Evolutionary conservation across 2,329 filamentous ascomycete species (phyloP).

Genomic region (Pyricularia sp.): DNA sequence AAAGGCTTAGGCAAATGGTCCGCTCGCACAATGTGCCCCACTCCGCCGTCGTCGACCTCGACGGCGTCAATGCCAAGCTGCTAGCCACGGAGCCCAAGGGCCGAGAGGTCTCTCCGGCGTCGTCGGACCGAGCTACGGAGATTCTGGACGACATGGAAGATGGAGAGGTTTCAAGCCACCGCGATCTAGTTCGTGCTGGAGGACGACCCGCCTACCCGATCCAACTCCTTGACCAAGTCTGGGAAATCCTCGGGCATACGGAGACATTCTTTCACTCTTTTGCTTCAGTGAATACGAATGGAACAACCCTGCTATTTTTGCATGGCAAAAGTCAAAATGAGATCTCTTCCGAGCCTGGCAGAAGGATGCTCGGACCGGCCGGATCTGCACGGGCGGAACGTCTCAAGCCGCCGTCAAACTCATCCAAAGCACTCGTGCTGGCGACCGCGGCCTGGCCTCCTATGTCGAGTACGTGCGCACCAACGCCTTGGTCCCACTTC

Average conservation of each 20-base stretch:
- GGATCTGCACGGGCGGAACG: background rate
- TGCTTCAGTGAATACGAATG: background rate
- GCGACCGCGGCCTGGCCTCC: background rate
- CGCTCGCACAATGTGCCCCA: background rate
- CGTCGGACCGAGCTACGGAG: background rate
- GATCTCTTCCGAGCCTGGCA: background rate
- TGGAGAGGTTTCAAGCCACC: background rate
- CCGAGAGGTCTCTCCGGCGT: background rate
- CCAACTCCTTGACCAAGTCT: background rate
- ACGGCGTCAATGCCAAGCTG: background rate
- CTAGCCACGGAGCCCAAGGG: background rate
- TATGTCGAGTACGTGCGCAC: background rate
- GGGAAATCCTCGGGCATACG: background rate
- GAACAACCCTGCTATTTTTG: background rate
- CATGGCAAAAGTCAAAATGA: background rate
- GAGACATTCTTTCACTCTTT: background rate
- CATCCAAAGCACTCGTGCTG: background rate
- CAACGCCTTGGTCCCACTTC: background rate
- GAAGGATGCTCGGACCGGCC: background rate
- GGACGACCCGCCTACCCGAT: background rate
- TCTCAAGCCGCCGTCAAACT: background rate
- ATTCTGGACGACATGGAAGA: background rate
- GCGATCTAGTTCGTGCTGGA: background rate
- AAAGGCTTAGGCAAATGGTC: background rate
- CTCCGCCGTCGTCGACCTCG: background rate